Base-by-base conservation (phyloP, 202 grass and related monocot species). In the Eragrostis tef region DNA sequence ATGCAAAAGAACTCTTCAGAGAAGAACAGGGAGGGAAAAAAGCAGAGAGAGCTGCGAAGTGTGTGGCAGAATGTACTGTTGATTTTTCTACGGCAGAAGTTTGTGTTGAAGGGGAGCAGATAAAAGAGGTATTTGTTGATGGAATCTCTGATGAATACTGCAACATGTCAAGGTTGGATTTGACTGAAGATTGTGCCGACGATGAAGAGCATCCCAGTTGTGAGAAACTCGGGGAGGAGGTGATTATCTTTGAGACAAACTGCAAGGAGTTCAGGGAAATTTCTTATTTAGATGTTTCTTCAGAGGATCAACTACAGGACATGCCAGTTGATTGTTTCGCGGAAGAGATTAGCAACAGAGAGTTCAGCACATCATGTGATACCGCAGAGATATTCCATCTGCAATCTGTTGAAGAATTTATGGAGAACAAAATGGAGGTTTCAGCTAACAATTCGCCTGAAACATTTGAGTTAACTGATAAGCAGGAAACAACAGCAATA, bases 391-490 rank as follows among this genome's bases (percentile, higher is more conserved):
- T 67, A 7, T 1, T 26, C 11, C 8, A 43, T 44, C 8, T 27
- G 13, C 36, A 51, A 80, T 14, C n/a, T 59, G 34, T 34, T 17
- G 44, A 77, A 24, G 80, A 67, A 31, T 17, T 43, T 70, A 2
- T 13, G 53, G 45, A 5, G 16, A 5, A 77, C 7, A 9, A 12
- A 19, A 82, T 54, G 65, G 72, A 64, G 11, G 41, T 52, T n/a
- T 3, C 29, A 67, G 50, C 41, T 74, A 16, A 0, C 22, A 12
- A 4, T 69, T 19, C 44, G 60, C 24, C 26, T 17, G 43, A 60
- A 10, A 74, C 16, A 53, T 22, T 9, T 43, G 69, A 74, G 47
- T 79, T 84, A 14, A 62, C 74, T 53, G 81, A 88, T 69, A 69
- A 74, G 22, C 51, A 79, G 61, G 81, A 74, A 84, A 53, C 81